Base-by-base conservation (phyloP, 2,329 filamentous ascomycete species). In the Penicillium olsonii region DNA sequence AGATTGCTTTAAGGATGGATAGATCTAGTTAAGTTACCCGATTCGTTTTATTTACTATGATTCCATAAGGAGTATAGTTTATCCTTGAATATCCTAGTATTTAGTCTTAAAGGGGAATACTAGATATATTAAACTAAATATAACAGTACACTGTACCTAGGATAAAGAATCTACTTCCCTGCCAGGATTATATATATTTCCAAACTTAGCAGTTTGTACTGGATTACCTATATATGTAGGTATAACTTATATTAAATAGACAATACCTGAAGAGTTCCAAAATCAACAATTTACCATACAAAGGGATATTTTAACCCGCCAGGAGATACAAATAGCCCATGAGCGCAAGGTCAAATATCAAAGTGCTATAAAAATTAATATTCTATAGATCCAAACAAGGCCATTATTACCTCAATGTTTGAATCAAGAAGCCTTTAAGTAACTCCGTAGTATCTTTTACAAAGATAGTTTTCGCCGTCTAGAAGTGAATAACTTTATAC, bases 401-500 rank as follows among this genome's bases (percentile, higher is more conserved):
- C 53, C 59, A 12, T 33, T 46, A 27, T 50, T 56, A 15, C 31
- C 42, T 19, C 35, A 42, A 18, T 48, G 57, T n/a, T 33, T 63
- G 6, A 50, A 65, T 40, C 37, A 20, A 5, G 57, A 62, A 50
- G 62, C 61, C 24, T 7, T 65, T 31, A 48, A 63, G 12, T 44
- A 52, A 41, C 48, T 65, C 29, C 45, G 43, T 37, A 39, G 45
- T 20, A 55, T 63, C 37, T 67, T 62, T 48, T 35, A 29, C 15
- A 54, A 62, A 22, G 54, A 65, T 33, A 6, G 47, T 7, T 66
- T 54, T 55, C 41, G 48, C 37, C 48, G 54, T 20, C 53, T 62
- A 20, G 54, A 68, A 49, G 18, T 67, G 22, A 38, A 46, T 37
- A 68, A 70, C 57, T 58, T 67, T 54, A 57, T 69, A 48, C 61